Evolutionary conservation across 176 grass and related monocot genomes (phyloP), one percentile per base, ranked within the genome.

Genomic region (Triticum timopheevii): DNA sequence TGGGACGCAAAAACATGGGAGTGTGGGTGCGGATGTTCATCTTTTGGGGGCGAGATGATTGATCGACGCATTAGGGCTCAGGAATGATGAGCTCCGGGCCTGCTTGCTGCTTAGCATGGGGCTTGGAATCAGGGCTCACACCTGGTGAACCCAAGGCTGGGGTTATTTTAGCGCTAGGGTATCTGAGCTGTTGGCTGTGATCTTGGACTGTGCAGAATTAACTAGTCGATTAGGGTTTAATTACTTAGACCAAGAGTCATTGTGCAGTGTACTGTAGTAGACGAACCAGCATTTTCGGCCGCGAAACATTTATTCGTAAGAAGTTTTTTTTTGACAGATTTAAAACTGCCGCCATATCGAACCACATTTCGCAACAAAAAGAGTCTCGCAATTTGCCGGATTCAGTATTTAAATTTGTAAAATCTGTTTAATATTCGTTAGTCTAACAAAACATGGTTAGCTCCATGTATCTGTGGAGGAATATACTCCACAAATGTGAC

Each of bases 21-120:
- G 36, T 11, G 33, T 87, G 89, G 66, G 74, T 75, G 83, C 33
- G 84, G 79, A 80, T 90, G 89, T 61, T 61, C 65, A 45, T 83
- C 80, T 87, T 90, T 87, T 84, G 85, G 89, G 63, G 45, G 80
- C 44, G 61, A 67, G 75, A 90, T 87, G 80, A 90, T 90, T 79
- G 84, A 72, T 83, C 16, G 50, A 2, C 6, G 66, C 80, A 67
- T 87, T 74, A 79, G 59, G 3, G 6, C 31, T 80, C 80, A 73
- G 33, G 71, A 87, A 79, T 83, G 84, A 90, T 73, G 85, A 90
- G 67, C 79, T 73, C 75, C 61, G 83, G 68, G 34, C 65, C 40
- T 83, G 73, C 56, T 22, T 83, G 65, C 56, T 83, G 65, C 56
- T 59, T 59, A 59, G 56, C 56, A 59, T 59, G 56, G 69, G 63